Evolutionary conservation across 768 basidiomycete species (phyloP), one percentile per base, ranked within the genome.

Genomic region (Rhizopogon vinicolor): DNA sequence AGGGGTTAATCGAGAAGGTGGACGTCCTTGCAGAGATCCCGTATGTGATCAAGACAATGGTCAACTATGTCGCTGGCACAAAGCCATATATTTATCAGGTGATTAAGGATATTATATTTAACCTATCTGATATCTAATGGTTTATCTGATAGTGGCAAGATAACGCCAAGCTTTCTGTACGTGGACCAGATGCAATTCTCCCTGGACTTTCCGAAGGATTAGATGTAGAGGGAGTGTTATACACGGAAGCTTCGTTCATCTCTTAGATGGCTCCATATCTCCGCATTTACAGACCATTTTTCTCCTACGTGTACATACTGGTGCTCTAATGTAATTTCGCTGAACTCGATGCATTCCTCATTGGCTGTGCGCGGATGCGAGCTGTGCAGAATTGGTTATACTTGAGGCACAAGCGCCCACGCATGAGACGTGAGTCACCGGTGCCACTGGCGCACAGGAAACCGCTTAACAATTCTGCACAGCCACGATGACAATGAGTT

Each of bases 41-140:
- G 10, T 86, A 87, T 57, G 85, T 96, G 53, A 74, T 99, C 68
- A 93, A 93, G 76, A 84, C 93, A 70, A 87, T 93, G 58, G 86
- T 99, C 61, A 92, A 87, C 65, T 96, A 96, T 64, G 93, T 93
- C 39, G 85, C 94, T 40, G 90, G 92, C 41, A 93, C 91, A 19
- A 94, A 95, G 70, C 96, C 93, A 0, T 95, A 86, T 69, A 89
- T 96, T 68, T 97, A 96, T 71, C 92, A 95, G 82, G 93, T 89
- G 52, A 84, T 73, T 41, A 28, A 31, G 33, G 12, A 7, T 48
- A 4, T 35, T 46, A 29, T 53, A 35, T 40, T 25, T 41, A 49
- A 42, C 52, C 1, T 44, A 1, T 39, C 1, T 41, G 41, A 44
- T 56, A 16, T 9, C 44, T 48, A 14, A 48, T 19, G 5, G 46